Percentiles rank a stretch among this genome's conserved stretches.
These are phyloP conservation scores for Erigeron philadelphicus DNA, from an alignment of 140 eudicot species.

Conservation along the genomic window DNA sequence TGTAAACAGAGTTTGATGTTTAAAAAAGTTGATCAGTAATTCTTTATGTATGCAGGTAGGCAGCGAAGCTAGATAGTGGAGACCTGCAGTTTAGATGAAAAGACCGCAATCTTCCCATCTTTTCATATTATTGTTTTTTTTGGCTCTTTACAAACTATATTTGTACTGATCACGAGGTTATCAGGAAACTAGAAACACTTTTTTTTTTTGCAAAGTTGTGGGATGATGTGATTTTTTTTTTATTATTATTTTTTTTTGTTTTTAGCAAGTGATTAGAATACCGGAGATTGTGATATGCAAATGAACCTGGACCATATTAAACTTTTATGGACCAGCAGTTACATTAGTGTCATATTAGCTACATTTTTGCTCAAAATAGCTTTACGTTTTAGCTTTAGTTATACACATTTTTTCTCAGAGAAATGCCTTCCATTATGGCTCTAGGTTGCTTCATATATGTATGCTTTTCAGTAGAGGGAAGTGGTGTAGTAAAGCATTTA, in stretches of 20 bases:
- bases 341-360: too few relatives aligned
- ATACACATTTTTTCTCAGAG: too few relatives aligned
- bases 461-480: too few relatives aligned
- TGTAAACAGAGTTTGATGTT: neutral
- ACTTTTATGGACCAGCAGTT: neutral
- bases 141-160: neutral
- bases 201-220: neutral
- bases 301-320: neutral
- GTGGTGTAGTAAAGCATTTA: too few relatives aligned
- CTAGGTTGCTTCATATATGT: too few relatives aligned
- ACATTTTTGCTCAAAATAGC: too few relatives aligned
- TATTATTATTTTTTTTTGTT: neutral
- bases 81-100: neutral
- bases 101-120: neutral
- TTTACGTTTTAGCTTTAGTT: too few relatives aligned
- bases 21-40: neutral
- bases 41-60: neutral
- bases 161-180: neutral
- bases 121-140: neutral
- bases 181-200: neutral
- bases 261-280: neutral
- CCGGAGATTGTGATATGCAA: neutral
- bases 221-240: neutral
- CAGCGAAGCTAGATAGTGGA: neutral
- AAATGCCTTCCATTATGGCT: too few relatives aligned